Evolutionary conservation across 257 asterid genomes (phyloP), one percentile per base, ranked within the genome.

Genomic region (Schizonepeta tenuifolia): DNA sequence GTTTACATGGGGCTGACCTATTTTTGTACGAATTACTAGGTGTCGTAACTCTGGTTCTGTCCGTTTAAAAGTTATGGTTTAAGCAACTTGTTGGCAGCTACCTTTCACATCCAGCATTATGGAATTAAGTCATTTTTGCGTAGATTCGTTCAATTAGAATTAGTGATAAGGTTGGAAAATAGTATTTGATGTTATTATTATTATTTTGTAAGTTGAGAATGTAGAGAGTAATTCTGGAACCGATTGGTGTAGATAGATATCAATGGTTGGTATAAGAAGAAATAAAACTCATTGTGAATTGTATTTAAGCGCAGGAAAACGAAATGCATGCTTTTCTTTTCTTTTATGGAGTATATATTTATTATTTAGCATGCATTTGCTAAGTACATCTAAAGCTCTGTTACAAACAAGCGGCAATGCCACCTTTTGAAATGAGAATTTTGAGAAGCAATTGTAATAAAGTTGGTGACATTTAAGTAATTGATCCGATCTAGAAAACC

Each of bases 21-120:
- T 14, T 38, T 55, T 11, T 38, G 28, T 50, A 11, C 38, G 49
- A 36, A 64, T 49, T 53, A 40, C 18, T 51, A 74, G 78, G 78
- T 74, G 38, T 18, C 5, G 3, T 65, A 72, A 41, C 50, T 20
- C 43, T 38, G 35, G 58, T 43, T 31, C 36, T 58, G n/a, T 35
- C 53, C 54, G 15, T 47, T 3, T 35, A 61, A 41, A 14, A 33
- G n/a, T 51, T 21, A 38, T 38, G 64, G 46, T 47, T 57, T 17
- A 11, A 49, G 55, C 21, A 49, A 49, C 10, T 49, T 51, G 58
- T 50, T 50, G 11, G 21, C 56, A 20, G 51, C 56, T 56, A 12
- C 9, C 22, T 4, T 10, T 40, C 7, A 0, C 5, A 1, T 5
- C 9, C 21, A 61, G 9, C 60, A 57, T 11, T 12, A 12, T 47